Conservation (phyloP, 139 green algal genomes). For the Gonium pectorale region DNA sequence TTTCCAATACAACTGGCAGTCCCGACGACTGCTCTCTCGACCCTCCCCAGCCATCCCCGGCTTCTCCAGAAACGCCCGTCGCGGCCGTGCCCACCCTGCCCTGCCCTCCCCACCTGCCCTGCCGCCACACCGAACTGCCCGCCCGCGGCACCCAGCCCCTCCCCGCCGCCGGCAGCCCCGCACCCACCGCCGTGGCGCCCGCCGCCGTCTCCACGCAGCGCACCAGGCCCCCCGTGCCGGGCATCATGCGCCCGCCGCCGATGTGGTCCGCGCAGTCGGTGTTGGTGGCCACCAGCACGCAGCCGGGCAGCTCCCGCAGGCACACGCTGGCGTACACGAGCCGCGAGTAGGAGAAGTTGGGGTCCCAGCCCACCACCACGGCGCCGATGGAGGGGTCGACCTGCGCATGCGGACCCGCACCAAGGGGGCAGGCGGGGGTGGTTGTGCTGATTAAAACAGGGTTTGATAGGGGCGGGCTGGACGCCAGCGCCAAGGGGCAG, state of each 20-base stretch:
- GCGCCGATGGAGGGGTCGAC: slow-evolving; percentile 69
- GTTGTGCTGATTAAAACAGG: too few relatives aligned
- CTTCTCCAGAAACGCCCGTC: too few relatives aligned
- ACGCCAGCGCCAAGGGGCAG: neutral
- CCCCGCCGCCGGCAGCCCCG: neutral
- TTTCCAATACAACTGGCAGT: too few relatives aligned
- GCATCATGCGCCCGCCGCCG: slow-evolving; percentile 72
- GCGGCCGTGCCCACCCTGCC: too few relatives aligned
- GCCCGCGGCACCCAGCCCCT: neutral
- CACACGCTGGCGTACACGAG: slow-evolving; percentile 51
- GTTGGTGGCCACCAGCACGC: slow-evolving; percentile 79
- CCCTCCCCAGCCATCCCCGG: too few relatives aligned
- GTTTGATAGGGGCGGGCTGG: too few relatives aligned
- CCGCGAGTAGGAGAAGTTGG: slow-evolving; percentile 65
- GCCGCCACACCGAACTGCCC: neutral
- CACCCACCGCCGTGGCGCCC: slow-evolving; percentile 53
- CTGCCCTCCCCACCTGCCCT: neutral
- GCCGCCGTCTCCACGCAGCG: slow-evolving; percentile 60
- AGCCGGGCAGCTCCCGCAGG: slow-evolving; percentile 69
- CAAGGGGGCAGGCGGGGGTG: too few relatives aligned
- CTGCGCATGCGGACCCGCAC: too few relatives aligned
- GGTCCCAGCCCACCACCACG: slow-evolving; percentile 77
- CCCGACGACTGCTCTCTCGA: too few relatives aligned
- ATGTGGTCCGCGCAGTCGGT: slow-evolving; percentile 64
- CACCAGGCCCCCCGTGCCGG: slow-evolving; percentile 72